Conservation (phyloP, 2,329 filamentous ascomycete genomes). For the Pseudogymnoascus sp. region DNA sequence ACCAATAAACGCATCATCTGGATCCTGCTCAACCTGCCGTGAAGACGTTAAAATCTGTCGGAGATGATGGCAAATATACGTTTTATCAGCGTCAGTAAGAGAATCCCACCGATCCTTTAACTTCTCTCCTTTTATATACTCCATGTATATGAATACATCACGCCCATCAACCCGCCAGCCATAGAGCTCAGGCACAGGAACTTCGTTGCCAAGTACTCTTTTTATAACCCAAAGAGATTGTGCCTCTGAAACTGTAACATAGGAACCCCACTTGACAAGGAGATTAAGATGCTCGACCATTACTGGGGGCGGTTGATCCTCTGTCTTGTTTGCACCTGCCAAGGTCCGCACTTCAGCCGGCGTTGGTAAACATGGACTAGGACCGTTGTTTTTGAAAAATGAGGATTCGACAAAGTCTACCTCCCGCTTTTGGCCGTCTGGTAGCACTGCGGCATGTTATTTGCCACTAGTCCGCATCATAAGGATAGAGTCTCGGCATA, state of each 20-base stretch:
- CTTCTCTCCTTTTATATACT: not conserved
- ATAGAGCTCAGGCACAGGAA: conserved; percentile 33
- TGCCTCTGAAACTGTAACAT: conserved; percentile 25
- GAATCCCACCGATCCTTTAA: not conserved
- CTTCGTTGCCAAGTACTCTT: conserved; percentile 17
- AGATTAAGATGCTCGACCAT: conserved; percentile 27
- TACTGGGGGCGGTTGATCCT: conserved; percentile 20
- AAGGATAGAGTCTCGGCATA: not conserved
- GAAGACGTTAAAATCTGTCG: not conserved
- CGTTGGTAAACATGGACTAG: not conserved
- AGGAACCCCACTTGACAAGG: conserved; percentile 30
- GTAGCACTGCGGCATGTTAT: not conserved
- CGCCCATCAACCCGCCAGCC: conserved; percentile 23
- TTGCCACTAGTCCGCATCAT: not conserved
- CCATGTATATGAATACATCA: conserved; percentile 1
- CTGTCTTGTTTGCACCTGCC: not conserved
- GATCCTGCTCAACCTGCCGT: not conserved
- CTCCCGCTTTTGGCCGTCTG: not conserved
- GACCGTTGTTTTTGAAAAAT: not conserved
- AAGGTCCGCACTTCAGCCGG: not conserved
- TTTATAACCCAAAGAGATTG: conserved; percentile 27
- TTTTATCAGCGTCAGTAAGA: not conserved
- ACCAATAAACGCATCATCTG: not conserved
- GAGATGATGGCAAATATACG: not conserved
- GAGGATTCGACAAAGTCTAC: conserved; percentile 9